These are phyloP conservation scores for Phytophthora macrochlamydospora DNA, from an alignment of 352 stramenopile species.

Conservation along the genomic window DNA sequence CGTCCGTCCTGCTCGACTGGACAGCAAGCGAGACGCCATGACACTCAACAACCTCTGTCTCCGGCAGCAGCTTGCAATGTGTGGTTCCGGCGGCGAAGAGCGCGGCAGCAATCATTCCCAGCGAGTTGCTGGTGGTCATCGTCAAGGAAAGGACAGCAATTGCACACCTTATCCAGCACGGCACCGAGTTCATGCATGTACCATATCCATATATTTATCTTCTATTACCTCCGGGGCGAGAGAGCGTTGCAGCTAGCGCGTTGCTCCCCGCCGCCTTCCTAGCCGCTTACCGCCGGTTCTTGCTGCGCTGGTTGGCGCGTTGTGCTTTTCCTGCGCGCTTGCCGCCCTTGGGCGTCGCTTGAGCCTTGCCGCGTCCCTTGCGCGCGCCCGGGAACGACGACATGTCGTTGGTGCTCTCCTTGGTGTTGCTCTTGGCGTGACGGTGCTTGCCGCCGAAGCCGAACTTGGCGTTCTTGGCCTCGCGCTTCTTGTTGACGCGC, in stretches of 20 bases:
- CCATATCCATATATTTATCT: conserved; percentile 7
- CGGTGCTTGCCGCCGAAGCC: conserved; percentile 85
- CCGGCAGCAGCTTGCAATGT: not conserved
- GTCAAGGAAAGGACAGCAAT: not conserved
- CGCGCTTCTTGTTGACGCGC: conserved; percentile 68
- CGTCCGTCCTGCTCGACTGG: conserved; percentile 9
- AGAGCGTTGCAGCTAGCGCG: too few species aligned
- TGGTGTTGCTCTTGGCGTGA: conserved; percentile 79
- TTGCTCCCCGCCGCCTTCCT: not conserved
- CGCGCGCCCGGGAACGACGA: conserved; percentile 63
- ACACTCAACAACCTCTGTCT: not conserved
- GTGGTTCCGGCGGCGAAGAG: not conserved
- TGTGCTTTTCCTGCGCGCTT: conserved; percentile 69
- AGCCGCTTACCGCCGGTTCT: conserved; percentile 46
- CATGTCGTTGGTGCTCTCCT: conserved; percentile 83
- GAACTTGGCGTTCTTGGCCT: conserved; percentile 84
- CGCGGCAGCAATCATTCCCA: not conserved
- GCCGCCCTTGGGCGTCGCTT: conserved; percentile 43
- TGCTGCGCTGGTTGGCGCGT: conserved; percentile 54
- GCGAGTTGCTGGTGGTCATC: not conserved
- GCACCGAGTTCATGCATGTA: not conserved
- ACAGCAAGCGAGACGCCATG: conserved; percentile 27
- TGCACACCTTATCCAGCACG: not conserved
- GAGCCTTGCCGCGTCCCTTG: conserved; percentile 48
- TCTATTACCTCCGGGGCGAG: not conserved